phyloP scores from a whole-genome alignment of 2,329 filamentous ascomycete genomes.

The Xylariomycetidae sp. region DNA sequence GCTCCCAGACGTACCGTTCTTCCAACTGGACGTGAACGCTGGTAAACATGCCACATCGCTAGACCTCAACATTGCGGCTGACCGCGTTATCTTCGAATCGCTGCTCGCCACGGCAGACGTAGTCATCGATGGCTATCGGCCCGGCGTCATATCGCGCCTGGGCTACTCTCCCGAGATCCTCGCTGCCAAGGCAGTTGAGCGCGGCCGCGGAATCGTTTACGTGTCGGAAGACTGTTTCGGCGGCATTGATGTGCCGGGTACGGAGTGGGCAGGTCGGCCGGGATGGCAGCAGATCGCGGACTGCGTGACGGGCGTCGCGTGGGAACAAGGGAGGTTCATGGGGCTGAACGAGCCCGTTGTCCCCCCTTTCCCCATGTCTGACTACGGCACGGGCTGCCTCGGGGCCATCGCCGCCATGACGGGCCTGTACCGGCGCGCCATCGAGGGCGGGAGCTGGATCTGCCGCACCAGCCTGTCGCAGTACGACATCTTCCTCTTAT shows the following conservation, averaged over 20 bases:
- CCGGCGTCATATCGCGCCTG: slow-evolving; percentile 57
- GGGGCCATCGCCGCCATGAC: slow-evolving; percentile 29
- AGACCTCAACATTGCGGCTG: slow-evolving; percentile 53
- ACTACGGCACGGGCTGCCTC: slow-evolving; percentile 34
- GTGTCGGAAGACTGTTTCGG: slow-evolving; percentile 71
- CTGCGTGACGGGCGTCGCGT: slow-evolving; percentile 31
- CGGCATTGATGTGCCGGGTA: slow-evolving; percentile 38
- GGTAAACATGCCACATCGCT: slow-evolving; percentile 65
- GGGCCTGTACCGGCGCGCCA: slow-evolving; percentile 28
- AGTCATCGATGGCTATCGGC: slow-evolving; percentile 65
- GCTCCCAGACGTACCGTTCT: slow-evolving; percentile 67
- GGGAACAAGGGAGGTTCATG: slow-evolving; percentile 34
- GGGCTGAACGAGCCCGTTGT: slow-evolving; percentile 55
- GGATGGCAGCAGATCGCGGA: slow-evolving; percentile 55
- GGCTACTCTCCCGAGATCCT: slow-evolving; percentile 59
- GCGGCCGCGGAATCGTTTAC: slow-evolving; percentile 61
- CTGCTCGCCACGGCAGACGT: slow-evolving; percentile 61
- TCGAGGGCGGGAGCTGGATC: slow-evolving; percentile 28
- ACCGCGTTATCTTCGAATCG: slow-evolving; percentile 50
- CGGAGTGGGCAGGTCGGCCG: slow-evolving; percentile 58
- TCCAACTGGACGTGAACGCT: slow-evolving; percentile 68
- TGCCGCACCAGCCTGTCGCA: slow-evolving; percentile 30
- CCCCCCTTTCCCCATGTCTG: slow-evolving; percentile 59
- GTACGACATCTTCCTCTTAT: slow-evolving; percentile 31
- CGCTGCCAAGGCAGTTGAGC: slow-evolving; percentile 44